Base-by-base conservation (phyloP, 2,329 filamentous ascomycete genomes). In the Pestalotiopsis fici region DNA sequence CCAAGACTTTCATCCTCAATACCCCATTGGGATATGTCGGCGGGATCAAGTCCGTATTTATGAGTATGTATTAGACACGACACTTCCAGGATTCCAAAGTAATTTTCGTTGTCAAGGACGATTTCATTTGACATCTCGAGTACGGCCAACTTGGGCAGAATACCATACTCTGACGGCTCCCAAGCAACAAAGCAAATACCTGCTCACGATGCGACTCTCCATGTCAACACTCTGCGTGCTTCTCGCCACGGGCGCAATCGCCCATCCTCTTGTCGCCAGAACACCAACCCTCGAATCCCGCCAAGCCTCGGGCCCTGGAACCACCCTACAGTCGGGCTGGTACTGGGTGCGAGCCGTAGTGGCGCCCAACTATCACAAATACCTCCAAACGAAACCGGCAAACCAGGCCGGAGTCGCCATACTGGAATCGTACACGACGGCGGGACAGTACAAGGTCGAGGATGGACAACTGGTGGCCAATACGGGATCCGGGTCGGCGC, bases 271-370 rank as follows among this genome's bases (percentile, higher is more conserved):
- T 1, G n/a, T 3, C n/a, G 5, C 27, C 15, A 6, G 18, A n/a
- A 3, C 27, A 13, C 3, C 57, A 60, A 6, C 12, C 57, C 15
- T 65, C 28, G 23, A 13, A 23, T 21, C n/a, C 7, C 27, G 63
- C 35, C 63, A 65, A 27, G 28, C 27, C 27, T 7, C 31, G 5
- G 63, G 63, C 11, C 63, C 54, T 18, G 54, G 54, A 3, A 65
- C 63, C 3, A 86, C 83, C 0, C 80, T 89, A 0, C 81, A 86
- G 68, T 73, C 71, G 3, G 86, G 85, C 0, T 86, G 85, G 75
- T 83, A 83, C 77, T 88, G 86, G 86, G 85, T 90, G 71, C 85
- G 87, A 7, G 86, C 84, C 0, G 87, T 89, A 2, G 84, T 81
- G 31, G 75, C 82, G 0, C 87, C 87, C 47, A 89, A 89, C 76